phyloP scores from a whole-genome alignment of 78 protist genomes.

The Diacronema lutheri region DNA sequence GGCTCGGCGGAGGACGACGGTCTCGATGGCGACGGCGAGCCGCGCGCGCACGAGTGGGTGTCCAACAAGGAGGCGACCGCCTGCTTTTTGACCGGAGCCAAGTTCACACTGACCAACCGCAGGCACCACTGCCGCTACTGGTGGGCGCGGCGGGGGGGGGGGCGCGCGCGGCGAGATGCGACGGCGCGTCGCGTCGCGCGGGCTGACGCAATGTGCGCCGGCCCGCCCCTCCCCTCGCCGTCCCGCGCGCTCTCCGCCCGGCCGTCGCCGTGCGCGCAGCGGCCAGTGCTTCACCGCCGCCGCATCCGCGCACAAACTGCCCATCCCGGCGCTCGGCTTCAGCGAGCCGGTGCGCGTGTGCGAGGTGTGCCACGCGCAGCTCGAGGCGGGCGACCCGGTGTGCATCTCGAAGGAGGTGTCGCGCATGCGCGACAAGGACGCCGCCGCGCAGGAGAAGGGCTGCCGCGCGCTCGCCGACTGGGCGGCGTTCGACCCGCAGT shows the following conservation, averaged over 20 bases:
- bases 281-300: neutral
- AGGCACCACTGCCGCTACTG: slow-evolving; percentile 35
- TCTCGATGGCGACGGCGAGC: neutral
- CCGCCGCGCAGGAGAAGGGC: too few relatives aligned
- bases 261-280: neutral
- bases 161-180: too few relatives aligned
- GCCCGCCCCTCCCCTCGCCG: too few relatives aligned
- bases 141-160: too few relatives aligned
- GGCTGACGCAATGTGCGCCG: too few relatives aligned
- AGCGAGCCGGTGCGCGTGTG: neutral
- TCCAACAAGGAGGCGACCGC: neutral
- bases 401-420: neutral
- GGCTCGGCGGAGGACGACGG: neutral
- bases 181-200: too few relatives aligned
- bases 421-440: neutral
- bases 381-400: neutral
- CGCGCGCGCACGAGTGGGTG: slow-evolving; percentile 1
- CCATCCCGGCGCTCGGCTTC: neutral
- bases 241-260: too few relatives aligned
- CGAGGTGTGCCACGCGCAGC: neutral
- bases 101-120: slow-evolving; percentile 12
- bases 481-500: neutral
- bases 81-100: neutral
- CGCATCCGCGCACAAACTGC: neutral
- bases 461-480: too few relatives aligned